Conservation (phyloP, 441 rosid species). For the Erysimum cheiri region DNA sequence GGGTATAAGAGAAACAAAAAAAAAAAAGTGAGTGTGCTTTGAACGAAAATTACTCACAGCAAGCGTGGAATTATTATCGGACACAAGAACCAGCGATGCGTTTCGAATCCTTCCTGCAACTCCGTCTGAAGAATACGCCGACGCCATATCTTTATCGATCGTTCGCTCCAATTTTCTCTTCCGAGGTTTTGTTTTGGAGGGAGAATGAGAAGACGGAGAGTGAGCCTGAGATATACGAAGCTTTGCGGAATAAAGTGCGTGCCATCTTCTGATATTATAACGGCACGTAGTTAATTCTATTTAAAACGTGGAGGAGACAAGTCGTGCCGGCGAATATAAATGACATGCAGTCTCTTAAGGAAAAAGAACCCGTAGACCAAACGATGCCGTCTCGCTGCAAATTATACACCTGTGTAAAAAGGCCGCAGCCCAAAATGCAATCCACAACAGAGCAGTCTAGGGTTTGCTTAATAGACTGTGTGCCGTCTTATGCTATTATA, state of each 20-base stretch:
- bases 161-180: conserved; percentile 17
- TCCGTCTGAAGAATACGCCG: conserved; percentile 54
- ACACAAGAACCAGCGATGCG: conserved; percentile 55
- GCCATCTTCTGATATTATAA: conserved; percentile 15
- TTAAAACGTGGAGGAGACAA: neutral
- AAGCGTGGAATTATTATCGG: conserved; percentile 60
- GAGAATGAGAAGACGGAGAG: conserved; percentile 19
- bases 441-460: neutral
- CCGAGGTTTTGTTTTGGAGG: conserved; percentile 37
- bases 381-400: neutral
- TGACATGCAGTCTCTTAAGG: neutral
- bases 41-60: conserved; percentile 50
- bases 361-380: neutral
- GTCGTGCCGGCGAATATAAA: neutral
- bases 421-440: neutral
- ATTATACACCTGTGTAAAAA: neutral
- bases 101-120: conserved; percentile 55
- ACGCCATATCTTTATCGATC: conserved; percentile 34
- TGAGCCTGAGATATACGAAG: neutral
- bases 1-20: neutral
- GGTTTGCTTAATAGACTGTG: neutral
- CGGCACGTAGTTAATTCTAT: neutral
- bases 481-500: neutral
- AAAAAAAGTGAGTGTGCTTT: neutral
- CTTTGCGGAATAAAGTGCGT: conserved; percentile 26